A percentile compares a stretch with the other conserved stretches of the same genome.
These are phyloP conservation scores for Tubosaeta brunneosetosa DNA, from an alignment of 768 basidiomycete genomes.

Conservation along the genomic window DNA sequence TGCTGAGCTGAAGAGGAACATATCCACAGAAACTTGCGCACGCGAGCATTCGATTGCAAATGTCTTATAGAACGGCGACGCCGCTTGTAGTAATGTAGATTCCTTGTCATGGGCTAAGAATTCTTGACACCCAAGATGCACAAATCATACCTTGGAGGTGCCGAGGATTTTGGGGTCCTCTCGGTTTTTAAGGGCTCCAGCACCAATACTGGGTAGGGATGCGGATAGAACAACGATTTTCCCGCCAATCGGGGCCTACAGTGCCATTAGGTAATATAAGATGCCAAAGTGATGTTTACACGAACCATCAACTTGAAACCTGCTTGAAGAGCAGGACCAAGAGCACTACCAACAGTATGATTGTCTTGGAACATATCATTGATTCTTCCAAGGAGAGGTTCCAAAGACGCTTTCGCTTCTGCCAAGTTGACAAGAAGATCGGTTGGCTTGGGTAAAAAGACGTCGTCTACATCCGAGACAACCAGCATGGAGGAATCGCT, in stretches of 20 bases:
- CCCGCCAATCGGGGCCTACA: conserved; percentile 84
- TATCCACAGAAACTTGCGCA: conserved; percentile 95
- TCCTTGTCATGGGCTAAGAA: conserved; percentile 47
- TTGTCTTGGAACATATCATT: conserved; percentile 99
- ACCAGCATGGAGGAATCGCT: conserved; percentile 92
- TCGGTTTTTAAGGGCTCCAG: conserved; percentile 89
- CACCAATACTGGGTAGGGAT: conserved; percentile 80
- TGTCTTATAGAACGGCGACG: conserved; percentile 93
- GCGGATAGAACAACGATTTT: conserved; percentile 88
- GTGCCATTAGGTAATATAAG: conserved; percentile 1
- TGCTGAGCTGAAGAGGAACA: conserved; percentile 93
- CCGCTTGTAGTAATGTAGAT: conserved; percentile 88
- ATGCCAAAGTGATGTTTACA: not conserved
- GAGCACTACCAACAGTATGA: conserved; percentile 84
- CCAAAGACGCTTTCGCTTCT: conserved; percentile 76
- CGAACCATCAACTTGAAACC: conserved; percentile 91
- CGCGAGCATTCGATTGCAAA: conserved; percentile 98
- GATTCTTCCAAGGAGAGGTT: conserved; percentile 74
- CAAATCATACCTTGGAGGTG: conserved; percentile 68
- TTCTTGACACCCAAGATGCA: not conserved
- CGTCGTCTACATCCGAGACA: conserved; percentile 94
- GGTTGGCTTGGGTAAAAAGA: conserved; percentile 94
- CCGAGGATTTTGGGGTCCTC: conserved; percentile 97
- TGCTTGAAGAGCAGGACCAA: conserved; percentile 92
- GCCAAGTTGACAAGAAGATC: conserved; percentile 94